These are phyloP conservation scores for Alternaria longipes DNA, from an alignment of 2,329 filamentous ascomycete genomes.

Conservation along the genomic window DNA sequence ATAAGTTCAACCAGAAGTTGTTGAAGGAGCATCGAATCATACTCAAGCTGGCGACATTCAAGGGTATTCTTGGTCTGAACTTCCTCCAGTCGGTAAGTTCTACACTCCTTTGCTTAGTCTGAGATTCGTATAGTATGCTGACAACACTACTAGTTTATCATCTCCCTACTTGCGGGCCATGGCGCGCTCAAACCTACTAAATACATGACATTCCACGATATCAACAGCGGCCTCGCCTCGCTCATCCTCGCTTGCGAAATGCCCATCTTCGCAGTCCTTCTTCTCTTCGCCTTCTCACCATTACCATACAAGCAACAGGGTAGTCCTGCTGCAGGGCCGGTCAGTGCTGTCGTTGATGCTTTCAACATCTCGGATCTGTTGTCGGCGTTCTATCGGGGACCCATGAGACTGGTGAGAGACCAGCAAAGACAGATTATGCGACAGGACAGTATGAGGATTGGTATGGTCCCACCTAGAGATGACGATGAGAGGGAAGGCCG, in stretches of 20 bases:
- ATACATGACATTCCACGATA: conserved; percentile 43
- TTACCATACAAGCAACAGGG: conserved; percentile 30
- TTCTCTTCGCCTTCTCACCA: conserved; percentile 39
- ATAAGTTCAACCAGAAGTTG: conserved; percentile 31
- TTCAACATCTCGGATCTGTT: conserved; percentile 43
- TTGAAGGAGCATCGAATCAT: conserved; percentile 37
- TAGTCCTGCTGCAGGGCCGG: conserved; percentile 25
- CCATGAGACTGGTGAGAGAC: conserved; percentile 43
- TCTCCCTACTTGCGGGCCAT: conserved; percentile 40
- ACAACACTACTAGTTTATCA: conserved; percentile 30
- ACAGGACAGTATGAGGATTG: conserved; percentile 28
- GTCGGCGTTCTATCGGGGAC: conserved; percentile 38
- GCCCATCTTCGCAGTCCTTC: conserved; percentile 42
- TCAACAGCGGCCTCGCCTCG: conserved; percentile 37
- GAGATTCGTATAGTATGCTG: not conserved
- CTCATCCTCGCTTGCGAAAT: conserved; percentile 46
- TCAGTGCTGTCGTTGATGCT: conserved; percentile 36
- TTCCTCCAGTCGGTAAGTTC: conserved; percentile 39
- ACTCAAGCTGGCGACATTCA: conserved; percentile 44
- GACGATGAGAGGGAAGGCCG: not conserved
- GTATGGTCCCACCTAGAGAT: not conserved
- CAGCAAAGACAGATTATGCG: conserved; percentile 38
- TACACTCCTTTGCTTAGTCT: not conserved
- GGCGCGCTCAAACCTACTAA: conserved; percentile 33
- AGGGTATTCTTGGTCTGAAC: conserved; percentile 44